Conservation (phyloP, 2,329 filamentous ascomycete species). For the Aspergillus sp. region DNA sequence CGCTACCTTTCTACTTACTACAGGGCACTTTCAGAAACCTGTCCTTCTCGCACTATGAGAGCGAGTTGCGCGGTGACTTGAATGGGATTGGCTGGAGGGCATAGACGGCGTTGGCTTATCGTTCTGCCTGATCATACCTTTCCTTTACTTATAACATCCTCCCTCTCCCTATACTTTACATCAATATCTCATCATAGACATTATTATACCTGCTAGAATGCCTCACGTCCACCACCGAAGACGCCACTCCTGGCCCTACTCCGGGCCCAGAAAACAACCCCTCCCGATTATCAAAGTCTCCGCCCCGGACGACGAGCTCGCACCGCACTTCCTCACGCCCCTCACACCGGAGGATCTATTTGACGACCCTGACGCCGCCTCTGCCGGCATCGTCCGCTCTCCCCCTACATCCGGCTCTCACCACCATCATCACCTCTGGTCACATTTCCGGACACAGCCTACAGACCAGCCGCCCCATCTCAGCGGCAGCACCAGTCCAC, state of each 20-base stretch:
- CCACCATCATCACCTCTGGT: conserved; percentile 24
- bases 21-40: too few species aligned
- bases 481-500: background rate
- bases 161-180: too few species aligned
- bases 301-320: conserved; percentile 9
- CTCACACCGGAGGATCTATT: conserved; percentile 21
- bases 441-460: conserved; percentile 6
- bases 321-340: conserved; percentile 14
- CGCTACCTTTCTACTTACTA: too few species aligned
- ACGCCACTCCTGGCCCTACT: conserved; percentile 38
- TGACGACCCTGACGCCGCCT: conserved; percentile 32
- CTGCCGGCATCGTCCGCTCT: conserved; percentile 31
- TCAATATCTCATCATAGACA: background rate
- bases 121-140: background rate
- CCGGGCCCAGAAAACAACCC: conserved; percentile 22
- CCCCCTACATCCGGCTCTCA: conserved; percentile 12
- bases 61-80: too few species aligned
- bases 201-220: conserved; percentile 14
- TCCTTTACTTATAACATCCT: background rate
- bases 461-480: background rate
- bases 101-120: background rate
- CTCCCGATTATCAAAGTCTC: conserved; percentile 18
- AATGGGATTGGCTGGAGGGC: too few species aligned
- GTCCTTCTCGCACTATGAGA: too few species aligned
- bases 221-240: conserved; percentile 27